These are phyloP conservation scores for Cytospora chrysosperma DNA, from an alignment of 2,329 filamentous ascomycete genomes.

Conservation along the genomic window DNA sequence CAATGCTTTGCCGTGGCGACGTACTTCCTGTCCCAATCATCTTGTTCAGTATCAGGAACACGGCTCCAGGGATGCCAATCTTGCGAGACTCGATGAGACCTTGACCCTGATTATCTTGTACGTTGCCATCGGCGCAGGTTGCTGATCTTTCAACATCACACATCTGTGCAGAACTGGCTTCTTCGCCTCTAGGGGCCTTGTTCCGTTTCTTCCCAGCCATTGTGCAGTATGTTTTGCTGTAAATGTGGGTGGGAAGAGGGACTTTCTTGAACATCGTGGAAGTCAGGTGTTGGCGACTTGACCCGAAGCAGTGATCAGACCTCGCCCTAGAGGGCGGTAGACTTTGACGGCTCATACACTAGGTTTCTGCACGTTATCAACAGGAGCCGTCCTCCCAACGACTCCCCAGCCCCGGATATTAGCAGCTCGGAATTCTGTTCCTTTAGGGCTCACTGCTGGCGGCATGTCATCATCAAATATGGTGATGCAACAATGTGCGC, in stretches of 20 bases:
- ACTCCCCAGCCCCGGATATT: too few relatives aligned
- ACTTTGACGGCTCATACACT: not conserved
- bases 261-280: not conserved
- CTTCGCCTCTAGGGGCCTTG: not conserved
- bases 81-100: conserved; percentile 44
- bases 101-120: conserved; percentile 33
- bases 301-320: not conserved
- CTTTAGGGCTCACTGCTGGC: too few relatives aligned
- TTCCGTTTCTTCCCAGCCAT: conserved; percentile 9
- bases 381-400: too few relatives aligned
- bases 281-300: not conserved
- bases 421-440: not conserved
- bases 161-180: not conserved
- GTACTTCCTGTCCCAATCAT: conserved; percentile 59
- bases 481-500: too few relatives aligned
- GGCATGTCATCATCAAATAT: too few relatives aligned
- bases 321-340: not conserved
- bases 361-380: too few relatives aligned
- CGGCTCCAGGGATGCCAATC: conserved; percentile 52
- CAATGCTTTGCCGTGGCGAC: conserved; percentile 25
- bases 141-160: not conserved
- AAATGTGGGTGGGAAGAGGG: not conserved
- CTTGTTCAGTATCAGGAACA: conserved; percentile 57
- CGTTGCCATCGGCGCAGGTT: not conserved
- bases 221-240: not conserved